These are phyloP conservation scores for Entomortierella beljakovae DNA, from an alignment of 192 early-diverging fungal genomes.

Conservation along the genomic window DNA sequence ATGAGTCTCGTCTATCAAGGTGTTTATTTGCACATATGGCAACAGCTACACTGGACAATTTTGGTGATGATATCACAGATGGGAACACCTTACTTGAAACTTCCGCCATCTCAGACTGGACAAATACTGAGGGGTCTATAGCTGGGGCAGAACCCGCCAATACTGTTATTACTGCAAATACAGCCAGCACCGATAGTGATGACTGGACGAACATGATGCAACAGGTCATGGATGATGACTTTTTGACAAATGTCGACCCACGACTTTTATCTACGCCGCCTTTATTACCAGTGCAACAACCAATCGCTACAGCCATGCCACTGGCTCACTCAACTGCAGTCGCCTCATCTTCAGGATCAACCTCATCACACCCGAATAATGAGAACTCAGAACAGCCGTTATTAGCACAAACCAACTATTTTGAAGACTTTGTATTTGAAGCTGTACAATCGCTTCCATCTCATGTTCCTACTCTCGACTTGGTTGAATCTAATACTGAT, in stretches of 20 bases:
- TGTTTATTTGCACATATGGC: slow-evolving; percentile 41
- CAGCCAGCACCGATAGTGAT: slow-evolving; percentile 32
- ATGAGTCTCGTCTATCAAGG: slow-evolving; percentile 27
- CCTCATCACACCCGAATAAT: not conserved
- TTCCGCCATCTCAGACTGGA: not conserved
- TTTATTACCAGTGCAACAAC: slow-evolving; percentile 29
- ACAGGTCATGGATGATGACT: slow-evolving; percentile 17
- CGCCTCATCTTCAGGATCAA: not conserved
- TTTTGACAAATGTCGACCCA: slow-evolving; percentile 2
- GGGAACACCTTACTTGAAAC: not conserved
- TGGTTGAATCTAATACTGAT: too few relatives aligned
- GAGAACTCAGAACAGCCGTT: not conserved
- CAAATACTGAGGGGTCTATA: slow-evolving; percentile 10
- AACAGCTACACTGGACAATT: not conserved
- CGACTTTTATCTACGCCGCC: slow-evolving; percentile 31
- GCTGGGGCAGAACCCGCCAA: slow-evolving; percentile 3
- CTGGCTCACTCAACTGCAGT: slow-evolving; percentile 4
- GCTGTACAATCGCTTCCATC: slow-evolving; percentile 3
- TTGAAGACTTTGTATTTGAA: too few relatives aligned
- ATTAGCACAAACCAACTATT: not conserved
- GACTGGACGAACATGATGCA: slow-evolving; percentile 41
- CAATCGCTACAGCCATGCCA: slow-evolving; percentile 44
- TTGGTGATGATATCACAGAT: slow-evolving; percentile 3
- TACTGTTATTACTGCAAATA: slow-evolving; percentile 17
- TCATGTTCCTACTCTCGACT: not conserved